Percentiles rank a stretch among this genome's conserved stretches.
Evolutionary conservation across 2,329 filamentous ascomycete genomes (phyloP).

Genomic region (Ophidiomyces ophidiicola): DNA sequence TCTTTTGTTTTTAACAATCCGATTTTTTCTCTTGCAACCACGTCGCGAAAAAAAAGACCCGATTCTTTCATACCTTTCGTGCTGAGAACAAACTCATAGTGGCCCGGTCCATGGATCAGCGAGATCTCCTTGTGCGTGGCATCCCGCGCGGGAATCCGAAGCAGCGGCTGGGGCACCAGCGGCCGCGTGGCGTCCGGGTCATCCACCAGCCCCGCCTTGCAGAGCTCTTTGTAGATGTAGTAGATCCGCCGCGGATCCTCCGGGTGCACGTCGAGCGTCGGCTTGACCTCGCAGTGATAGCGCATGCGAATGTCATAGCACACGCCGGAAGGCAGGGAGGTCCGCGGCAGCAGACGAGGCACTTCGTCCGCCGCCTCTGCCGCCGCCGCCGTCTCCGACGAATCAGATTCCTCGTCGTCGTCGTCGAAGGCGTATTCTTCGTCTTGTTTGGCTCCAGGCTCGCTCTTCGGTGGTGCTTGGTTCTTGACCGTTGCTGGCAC

Average conservation of each 20-base stretch:
- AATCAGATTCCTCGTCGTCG: slow-evolving; percentile 29
- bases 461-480: slow-evolving; percentile 5
- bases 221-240: slow-evolving; percentile 83
- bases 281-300: slow-evolving; percentile 74
- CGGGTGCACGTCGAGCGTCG: slow-evolving; percentile 62
- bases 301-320: slow-evolving; percentile 96
- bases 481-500: background rate
- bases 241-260: slow-evolving; percentile 89
- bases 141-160: slow-evolving; percentile 62
- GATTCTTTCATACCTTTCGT: slow-evolving; percentile 36
- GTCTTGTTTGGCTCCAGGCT: slow-evolving; percentile 12
- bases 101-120: slow-evolving; percentile 61
- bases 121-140: slow-evolving; percentile 71
- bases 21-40: too few species aligned
- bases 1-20: too few species aligned
- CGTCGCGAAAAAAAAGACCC: too few species aligned
- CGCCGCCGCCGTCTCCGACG: too few species aligned
- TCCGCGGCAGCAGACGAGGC: slow-evolving; percentile 34
- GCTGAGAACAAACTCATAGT: slow-evolving; percentile 64
- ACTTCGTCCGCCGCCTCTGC: slow-evolving; percentile 25
- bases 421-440: slow-evolving; percentile 1
- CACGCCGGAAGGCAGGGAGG: slow-evolving; percentile 56
- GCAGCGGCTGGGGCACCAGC: slow-evolving; percentile 43
- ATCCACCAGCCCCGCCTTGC: slow-evolving; percentile 65
- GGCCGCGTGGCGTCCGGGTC: slow-evolving; percentile 41